Base-by-base conservation (phyloP, 2,329 filamentous ascomycete genomes). In the Alternaria solani region DNA sequence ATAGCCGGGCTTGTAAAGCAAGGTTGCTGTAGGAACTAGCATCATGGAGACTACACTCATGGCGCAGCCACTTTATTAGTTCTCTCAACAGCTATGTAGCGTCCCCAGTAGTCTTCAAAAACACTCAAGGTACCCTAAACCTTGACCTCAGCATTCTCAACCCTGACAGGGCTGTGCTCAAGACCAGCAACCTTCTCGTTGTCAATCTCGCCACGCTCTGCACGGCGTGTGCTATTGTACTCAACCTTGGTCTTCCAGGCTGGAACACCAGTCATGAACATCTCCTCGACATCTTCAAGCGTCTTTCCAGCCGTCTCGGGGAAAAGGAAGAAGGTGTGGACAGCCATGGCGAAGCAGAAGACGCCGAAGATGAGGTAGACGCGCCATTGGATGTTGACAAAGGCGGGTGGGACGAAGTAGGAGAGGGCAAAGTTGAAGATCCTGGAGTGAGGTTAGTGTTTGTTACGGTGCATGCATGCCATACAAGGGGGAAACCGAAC, bases 311-410 rank as follows among this genome's bases (percentile, higher is more conserved):
- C 86, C 0, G 90, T 93, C 78, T 92, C 86, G 0, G 89, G 89
- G 67, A 87, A 88, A 16, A 84, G 18, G 64, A 93, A 82, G 74
- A 87, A 86, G 71, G 91, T 88, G 74, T 93, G 90, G 52, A 93
- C 74, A 41, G 88, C 88, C 69, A 91, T 90, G 6, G 83, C 82
- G 1, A 84, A 84, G 73, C 90, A 91, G 81, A 93, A 92, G 16
- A 88, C 84, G 12, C 85, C 91, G 72, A 94, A 94, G 64, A 94
- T 83, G 76, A 93, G 86, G 78, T 93, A 94, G 64, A 88, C 88
- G 69, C 85, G 74, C 81, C 85, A 87, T 55, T 78, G 70, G 65
- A 87, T 87, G 72, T 84, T 87, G 65, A 84, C 83, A 65, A 88
- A 88, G 0, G 85, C 83, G 0, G 85, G 85, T 0, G 86, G 85